Evolutionary conservation across 2,329 filamentous ascomycete genomes (phyloP).

Genomic region (Arthrobotrys iridis): DNA sequence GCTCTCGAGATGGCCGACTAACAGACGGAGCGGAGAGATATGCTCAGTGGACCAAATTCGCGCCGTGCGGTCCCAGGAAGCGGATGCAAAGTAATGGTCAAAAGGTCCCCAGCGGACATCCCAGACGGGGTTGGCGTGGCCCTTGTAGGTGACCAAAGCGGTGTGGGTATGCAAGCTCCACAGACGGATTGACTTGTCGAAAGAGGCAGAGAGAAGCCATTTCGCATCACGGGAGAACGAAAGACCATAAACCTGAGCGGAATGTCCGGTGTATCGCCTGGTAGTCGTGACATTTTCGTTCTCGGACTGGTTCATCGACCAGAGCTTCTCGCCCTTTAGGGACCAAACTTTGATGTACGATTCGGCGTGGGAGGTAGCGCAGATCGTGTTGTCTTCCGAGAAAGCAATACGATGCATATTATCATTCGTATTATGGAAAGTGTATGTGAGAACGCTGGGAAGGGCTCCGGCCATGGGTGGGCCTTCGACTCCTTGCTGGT

Average conservation of each 20-base stretch:
- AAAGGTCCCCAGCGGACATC: slow-evolving; percentile 89
- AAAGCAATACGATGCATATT: slow-evolving; percentile 84
- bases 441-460: slow-evolving; percentile 95
- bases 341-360: slow-evolving; percentile 97
- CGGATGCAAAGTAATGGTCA: slow-evolving; percentile 92
- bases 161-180: slow-evolving; percentile 94
- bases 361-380: slow-evolving; percentile 88
- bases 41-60: slow-evolving; percentile 93
- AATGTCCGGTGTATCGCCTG: slow-evolving; percentile 83
- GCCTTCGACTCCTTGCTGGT: slow-evolving; percentile 66
- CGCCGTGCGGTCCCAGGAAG: slow-evolving; percentile 87
- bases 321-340: slow-evolving; percentile 82
- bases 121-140: slow-evolving; percentile 89
- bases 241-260: slow-evolving; percentile 86
- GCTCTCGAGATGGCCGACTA: slow-evolving; percentile 90
- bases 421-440: slow-evolving; percentile 95
- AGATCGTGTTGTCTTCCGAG: slow-evolving; percentile 85
- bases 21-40: slow-evolving; percentile 84
- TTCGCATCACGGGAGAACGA: slow-evolving; percentile 81
- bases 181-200: slow-evolving; percentile 85
- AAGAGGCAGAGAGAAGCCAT: slow-evolving; percentile 85
- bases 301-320: slow-evolving; percentile 71
- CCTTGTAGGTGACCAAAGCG: slow-evolving; percentile 93
- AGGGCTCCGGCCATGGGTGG: slow-evolving; percentile 81
- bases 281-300: slow-evolving; percentile 74